Base-by-base conservation (phyloP, 352 stramenopile species). In the Peronosclerospora sorghi region DNA sequence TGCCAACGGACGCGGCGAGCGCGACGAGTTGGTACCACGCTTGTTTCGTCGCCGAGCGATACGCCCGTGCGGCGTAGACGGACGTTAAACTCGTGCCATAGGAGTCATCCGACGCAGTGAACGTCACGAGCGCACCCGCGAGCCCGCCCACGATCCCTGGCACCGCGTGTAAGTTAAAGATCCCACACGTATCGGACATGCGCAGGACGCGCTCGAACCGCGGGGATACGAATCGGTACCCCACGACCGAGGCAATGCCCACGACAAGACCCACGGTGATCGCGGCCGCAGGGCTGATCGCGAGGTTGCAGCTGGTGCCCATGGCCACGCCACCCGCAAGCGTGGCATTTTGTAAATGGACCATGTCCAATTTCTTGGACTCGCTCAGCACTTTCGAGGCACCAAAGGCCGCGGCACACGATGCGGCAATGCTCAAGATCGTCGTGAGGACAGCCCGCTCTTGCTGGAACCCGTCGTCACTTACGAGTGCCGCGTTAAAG, bases 271-370 rank as follows among this genome's bases (percentile, higher is more conserved):
- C 75, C 4, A 82, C 39, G 0, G 73, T 54, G 13, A 86, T 52
- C 0, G 71, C 51, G 4, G 56, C 77, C 1, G 59, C 73, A 12
- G 79, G 79, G 51, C 68, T 74, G 48, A 92, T 70, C 1, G 65
- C 59, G 4, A 94, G 59, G 44, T 86, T 73, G 34, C 74, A 86
- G 8, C 75, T 59, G 8, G 63, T 66, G 5, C 82, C 82, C 68
- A 91, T 84, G 8, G 82, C 73, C 14, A 94, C 82, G 20, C 79
- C 82, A 8, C 82, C 82, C 0, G 82, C 82, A 7, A 94, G 62
- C 9, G 79, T 92, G 12, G 82, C 79, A 45, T 94, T 94, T 27
- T 84, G 70, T 8, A 94, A 29, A 48, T 94, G 76, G 14, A 89
- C 77, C 65, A 87, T 84, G 56, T 90, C 72, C 32, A 87, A 78